These are phyloP conservation scores for Myxozyma kluyveri DNA, from an alignment of 805 yeast species.

Conservation along the genomic window DNA sequence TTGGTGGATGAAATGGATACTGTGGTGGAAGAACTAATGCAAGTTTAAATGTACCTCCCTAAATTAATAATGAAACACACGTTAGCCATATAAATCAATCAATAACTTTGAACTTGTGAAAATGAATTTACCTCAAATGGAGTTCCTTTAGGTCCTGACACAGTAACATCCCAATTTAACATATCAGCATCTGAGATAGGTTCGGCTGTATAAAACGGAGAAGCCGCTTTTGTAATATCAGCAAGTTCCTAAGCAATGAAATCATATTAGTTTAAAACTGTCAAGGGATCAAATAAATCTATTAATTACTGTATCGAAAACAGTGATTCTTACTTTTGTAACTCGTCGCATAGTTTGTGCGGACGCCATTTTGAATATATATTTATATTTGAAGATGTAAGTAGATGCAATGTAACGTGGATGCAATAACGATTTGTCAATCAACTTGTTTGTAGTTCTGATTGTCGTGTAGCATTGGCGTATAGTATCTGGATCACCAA, in stretches of 20 bases:
- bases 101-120: neutral
- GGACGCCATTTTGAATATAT: conserved; percentile 12
- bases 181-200: conserved; percentile 80
- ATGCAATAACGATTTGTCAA: too few species aligned
- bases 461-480: too few species aligned
- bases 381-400: too few species aligned
- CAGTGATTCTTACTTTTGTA: conserved; percentile 16
- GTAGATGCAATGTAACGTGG: too few species aligned
- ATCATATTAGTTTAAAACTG: too few species aligned
- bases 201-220: conserved; percentile 86
- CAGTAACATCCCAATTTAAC: conserved; percentile 89
- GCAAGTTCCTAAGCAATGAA: too few species aligned
- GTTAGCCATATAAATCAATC: conserved; percentile 1
- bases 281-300: too few species aligned
- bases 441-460: too few species aligned
- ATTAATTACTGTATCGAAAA: too few species aligned
- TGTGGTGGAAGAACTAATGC: conserved; percentile 87
- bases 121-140: conserved; percentile 41
- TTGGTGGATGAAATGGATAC: conserved; percentile 89
- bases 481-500: too few species aligned
- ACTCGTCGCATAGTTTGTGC: conserved; percentile 29
- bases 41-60: conserved; percentile 80
- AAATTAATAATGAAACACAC: neutral
- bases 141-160: conserved; percentile 89
- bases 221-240: conserved; percentile 53